Conservation (phyloP, 371 early-diverging fungal species). For the Rhizomucor pusillus region DNA sequence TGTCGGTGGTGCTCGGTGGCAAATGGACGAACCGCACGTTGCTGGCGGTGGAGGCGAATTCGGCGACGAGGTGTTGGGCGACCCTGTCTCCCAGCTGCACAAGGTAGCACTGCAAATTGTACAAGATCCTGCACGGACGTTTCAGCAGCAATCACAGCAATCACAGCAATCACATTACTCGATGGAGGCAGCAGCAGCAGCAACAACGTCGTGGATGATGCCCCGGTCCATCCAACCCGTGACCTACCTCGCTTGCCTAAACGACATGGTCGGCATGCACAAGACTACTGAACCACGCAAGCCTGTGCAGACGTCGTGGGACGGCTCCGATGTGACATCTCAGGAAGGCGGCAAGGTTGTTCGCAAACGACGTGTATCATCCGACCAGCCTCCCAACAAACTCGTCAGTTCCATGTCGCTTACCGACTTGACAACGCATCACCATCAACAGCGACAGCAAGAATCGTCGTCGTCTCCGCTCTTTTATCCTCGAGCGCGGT, state of each 20-base stretch:
- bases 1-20: conserved; percentile 41
- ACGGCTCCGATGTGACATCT: conserved; percentile 14
- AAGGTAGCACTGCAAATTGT: conserved; percentile 85
- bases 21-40: conserved; percentile 4
- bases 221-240: conserved; percentile 48
- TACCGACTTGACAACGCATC: conserved; percentile 14
- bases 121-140: conserved; percentile 25
- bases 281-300: conserved; percentile 60
- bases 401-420: too few species aligned
- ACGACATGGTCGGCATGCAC: conserved; percentile 78
- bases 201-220: conserved; percentile 18
- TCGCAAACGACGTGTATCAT: conserved; percentile 45
- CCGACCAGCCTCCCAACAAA: conserved; percentile 11
- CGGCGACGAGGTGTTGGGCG: conserved; percentile 45
- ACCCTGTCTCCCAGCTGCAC: conserved; percentile 87
- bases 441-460: too few species aligned
- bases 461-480: neutral
- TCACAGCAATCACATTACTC: too few species aligned
- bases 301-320: conserved; percentile 14
- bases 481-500: conserved; percentile 12
- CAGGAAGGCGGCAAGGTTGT: conserved; percentile 42
- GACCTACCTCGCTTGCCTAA: conserved; percentile 73
- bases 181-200: conserved; percentile 1
- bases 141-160: conserved; percentile 2
- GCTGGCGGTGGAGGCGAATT: conserved; percentile 26